Evolutionary conservation across 2,329 filamentous ascomycete species (phyloP).

Genomic region (Mycosphaerelloides madeirae): DNA sequence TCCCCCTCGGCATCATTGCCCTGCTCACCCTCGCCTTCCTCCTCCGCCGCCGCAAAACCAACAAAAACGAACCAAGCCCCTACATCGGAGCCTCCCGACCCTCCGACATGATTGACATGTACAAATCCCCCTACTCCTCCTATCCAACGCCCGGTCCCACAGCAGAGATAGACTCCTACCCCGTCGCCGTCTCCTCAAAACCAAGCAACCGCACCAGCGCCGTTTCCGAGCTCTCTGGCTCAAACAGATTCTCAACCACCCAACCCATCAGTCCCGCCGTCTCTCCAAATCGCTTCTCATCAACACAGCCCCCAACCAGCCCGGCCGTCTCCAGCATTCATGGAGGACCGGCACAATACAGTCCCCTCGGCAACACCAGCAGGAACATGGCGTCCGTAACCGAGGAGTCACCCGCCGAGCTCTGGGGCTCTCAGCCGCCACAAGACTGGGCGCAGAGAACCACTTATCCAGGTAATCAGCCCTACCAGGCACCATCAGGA

Average conservation of each 20-base stretch:
- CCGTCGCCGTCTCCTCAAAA: conserved; percentile 1
- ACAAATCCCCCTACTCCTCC: not conserved
- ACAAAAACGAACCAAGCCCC: not conserved
- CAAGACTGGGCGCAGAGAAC: not conserved
- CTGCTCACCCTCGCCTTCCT: not conserved
- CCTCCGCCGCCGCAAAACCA: conserved; percentile 1
- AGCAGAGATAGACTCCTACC: conserved; percentile 2
- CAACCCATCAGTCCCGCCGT: too few species aligned
- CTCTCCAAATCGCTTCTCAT: too few species aligned
- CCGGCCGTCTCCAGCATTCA: conserved; percentile 2
- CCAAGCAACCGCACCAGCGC: not conserved
- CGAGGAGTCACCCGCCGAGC: not conserved
- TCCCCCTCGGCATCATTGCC: conserved; percentile 1
- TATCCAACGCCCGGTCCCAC: not conserved
- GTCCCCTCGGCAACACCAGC: too few species aligned
- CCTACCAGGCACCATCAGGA: not conserved
- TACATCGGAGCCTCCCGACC: not conserved
- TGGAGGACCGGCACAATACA: too few species aligned
- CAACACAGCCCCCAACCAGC: not conserved
- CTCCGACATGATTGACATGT: conserved; percentile 7
- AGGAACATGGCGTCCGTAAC: not conserved
- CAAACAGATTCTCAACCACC: not conserved
- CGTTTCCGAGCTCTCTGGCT: conserved; percentile 5
- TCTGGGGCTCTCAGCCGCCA: not conserved
- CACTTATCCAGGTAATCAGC: not conserved